Evolutionary conservation across 768 basidiomycete genomes (phyloP), one percentile per base, ranked within the genome.

Genomic region (Multifurca ochricompacta): DNA sequence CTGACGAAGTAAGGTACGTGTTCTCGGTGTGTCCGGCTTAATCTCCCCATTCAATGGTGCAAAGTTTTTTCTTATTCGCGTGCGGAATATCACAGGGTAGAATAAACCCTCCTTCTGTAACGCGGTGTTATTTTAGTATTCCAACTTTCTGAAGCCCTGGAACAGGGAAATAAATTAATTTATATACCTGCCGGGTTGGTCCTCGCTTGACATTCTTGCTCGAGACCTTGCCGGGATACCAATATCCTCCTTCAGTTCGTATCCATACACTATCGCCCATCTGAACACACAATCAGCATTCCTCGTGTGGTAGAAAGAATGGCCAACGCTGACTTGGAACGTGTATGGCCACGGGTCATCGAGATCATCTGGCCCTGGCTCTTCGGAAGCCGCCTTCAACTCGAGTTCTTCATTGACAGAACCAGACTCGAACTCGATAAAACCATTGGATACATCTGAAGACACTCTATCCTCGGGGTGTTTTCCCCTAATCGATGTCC

Each of bases 31-130:
- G 36, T 69, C 66, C 3, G 64, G 68, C 49, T 63, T 66, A 49
- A 69, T 64, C 45, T 59, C 64, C 27, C 68, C 68, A 34, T 66
- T 59, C 48, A 66, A 48, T 4, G 66, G 65, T 14, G 66, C 62
- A 32, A 68, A 63, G 27, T 51, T 30, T 25, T 58, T 58, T 21
- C 58, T 54, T 4, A 63, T 46, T 28, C 46, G 48, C 27, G 44
- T 52, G 13, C 50, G 34, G 31, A 60, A 61, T 40, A 56, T 53
- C 18, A 61, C 60, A 16, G 48, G 48, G 34, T 59, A 61, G 25
- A 60, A 59, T 25, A 54, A n/a, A 9, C 50, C 53, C 40, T 61
- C 50, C 36, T 55, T 52, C 58, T 61, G 35, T 48, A 36, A 32
- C 8, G 3, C 7, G 28, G 23, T 18, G 14, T 5, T 25, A 35